Conservation (phyloP, 306 rosid genomes). For the Calophaca sinica region DNA sequence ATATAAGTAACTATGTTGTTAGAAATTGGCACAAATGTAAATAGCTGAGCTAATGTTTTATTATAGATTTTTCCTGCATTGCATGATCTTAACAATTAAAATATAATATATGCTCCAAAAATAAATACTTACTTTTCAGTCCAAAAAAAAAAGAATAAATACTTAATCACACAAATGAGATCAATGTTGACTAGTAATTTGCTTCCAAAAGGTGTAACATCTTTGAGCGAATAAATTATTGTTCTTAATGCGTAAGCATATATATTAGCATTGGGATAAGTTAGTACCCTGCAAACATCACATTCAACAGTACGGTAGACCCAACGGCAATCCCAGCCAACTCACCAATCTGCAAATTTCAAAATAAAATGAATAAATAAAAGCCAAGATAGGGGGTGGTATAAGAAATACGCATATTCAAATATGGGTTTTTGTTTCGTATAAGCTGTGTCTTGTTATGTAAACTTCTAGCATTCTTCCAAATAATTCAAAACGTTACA, state of each 20-base stretch:
- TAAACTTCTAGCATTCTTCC: slow-evolving; percentile 32
- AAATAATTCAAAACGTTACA: slow-evolving; percentile 17
- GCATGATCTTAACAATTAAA: not conserved
- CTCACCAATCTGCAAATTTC: slow-evolving; percentile 75
- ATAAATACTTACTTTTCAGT: too few species aligned
- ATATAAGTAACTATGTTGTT: not conserved
- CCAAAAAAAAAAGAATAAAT: too few species aligned
- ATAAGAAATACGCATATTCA: slow-evolving; percentile 13
- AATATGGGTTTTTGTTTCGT: slow-evolving; percentile 21
- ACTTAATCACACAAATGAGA: not conserved
- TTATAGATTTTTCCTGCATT: not conserved
- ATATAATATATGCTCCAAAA: not conserved
- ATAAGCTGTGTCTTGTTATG: slow-evolving; percentile 13
- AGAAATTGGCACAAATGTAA: not conserved
- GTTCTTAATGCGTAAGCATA: slow-evolving; percentile 1
- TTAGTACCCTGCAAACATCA: slow-evolving; percentile 81
- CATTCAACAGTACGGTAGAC: slow-evolving; percentile 75
- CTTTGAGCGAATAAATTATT: not conserved
- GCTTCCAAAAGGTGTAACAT: slow-evolving; percentile 36
- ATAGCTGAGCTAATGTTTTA: not conserved
- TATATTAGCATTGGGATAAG: slow-evolving; percentile 19
- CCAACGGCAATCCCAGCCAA: slow-evolving; percentile 91
- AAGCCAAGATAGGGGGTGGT: not conserved
- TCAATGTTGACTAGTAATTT: slow-evolving; percentile 28
- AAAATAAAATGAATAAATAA: slow-evolving; percentile 7